Evolutionary conservation across 345 rosid species (phyloP), one percentile per base, ranked within the genome.

Genomic region (Zanthoxylum bungeanum): DNA sequence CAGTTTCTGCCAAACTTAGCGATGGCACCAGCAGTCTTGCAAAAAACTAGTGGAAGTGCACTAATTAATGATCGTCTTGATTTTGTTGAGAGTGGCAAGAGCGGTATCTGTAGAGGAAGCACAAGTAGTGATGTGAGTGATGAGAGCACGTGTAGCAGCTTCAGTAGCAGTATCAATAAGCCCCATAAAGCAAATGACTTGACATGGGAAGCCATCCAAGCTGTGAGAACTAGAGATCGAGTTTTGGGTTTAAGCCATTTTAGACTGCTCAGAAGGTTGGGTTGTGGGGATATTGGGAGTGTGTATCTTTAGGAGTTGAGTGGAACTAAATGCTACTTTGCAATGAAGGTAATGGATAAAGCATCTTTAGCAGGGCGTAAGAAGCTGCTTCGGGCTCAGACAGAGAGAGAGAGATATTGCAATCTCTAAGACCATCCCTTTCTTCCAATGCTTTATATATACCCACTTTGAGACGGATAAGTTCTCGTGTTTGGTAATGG

Each of bases 201-300:
- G 80, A 87, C 94, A 70, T 92, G 98, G 98, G 98, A 90, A 84
- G 98, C 96, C 36, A 92, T 92, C 74, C 96, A 90, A 72, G 91
- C 88, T 0, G 89, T 90, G 21, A 84, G 91, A 77, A 76, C 78
- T 51, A 85, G 80, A 62, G 93, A 92, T 75, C 92, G 93, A n/a
- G n/a, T n/a, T n/a, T n/a, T n/a, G n/a, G n/a, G n/a, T n/a, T n/a
- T n/a, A n/a, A n/a, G n/a, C n/a, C n/a, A n/a, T n/a, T n/a, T n/a
- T n/a, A n/a, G n/a, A n/a, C n/a, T n/a, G n/a, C n/a, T n/a, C n/a
- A n/a, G 86, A 86, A 85, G 98, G 81, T 83, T 92, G 71, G 98
- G 98, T 28, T 92, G 92, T 27, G 96, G 98, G 34, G 98, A 92
- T 75, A 92, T 92, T 27, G 98, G 98, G 61, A 92, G 98, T 75